These are phyloP conservation scores for Scheffersomyces parashehatae DNA, from an alignment of 1,139 yeast genomes.

Conservation along the genomic window DNA sequence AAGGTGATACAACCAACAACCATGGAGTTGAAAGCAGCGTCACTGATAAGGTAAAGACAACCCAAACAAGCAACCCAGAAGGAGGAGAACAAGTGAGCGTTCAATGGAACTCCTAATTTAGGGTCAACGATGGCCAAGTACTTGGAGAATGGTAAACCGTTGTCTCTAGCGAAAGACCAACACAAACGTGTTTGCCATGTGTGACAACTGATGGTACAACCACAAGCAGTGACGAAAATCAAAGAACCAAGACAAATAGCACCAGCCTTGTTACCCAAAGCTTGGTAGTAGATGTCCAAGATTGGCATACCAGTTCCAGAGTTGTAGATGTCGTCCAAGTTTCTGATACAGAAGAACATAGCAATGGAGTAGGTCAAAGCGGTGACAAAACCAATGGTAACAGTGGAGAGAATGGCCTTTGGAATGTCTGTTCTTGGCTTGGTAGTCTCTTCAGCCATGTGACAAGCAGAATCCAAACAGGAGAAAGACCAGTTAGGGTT, in stretches of 20 bases:
- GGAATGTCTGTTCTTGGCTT: conserved; percentile 63
- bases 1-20: conserved; percentile 48
- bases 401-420: conserved; percentile 62
- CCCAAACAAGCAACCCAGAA: conserved; percentile 42
- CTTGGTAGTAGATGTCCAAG: conserved; percentile 61
- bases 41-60: conserved; percentile 40
- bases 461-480: conserved; percentile 71
- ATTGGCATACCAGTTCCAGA: conserved; percentile 63
- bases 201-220: conserved; percentile 70
- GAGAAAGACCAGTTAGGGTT: conserved; percentile 72
- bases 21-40: conserved; percentile 48
- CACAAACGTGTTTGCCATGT: conserved; percentile 77
- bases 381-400: conserved; percentile 64
- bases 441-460: conserved; percentile 67
- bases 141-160: conserved; percentile 46
- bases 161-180: conserved; percentile 78
- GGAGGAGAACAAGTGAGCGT: conserved; percentile 45
- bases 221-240: conserved; percentile 61
- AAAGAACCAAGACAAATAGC: conserved; percentile 61
- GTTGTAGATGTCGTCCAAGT: conserved; percentile 46
- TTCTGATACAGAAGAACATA: conserved; percentile 60
- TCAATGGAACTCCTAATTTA: conserved; percentile 43
- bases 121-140: conserved; percentile 44
- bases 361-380: conserved; percentile 60
- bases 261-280: conserved; percentile 53